Evolutionary conservation across 331 rosid genomes (phyloP), one percentile per base, ranked within the genome.

Genomic region (Ulmus americana): DNA sequence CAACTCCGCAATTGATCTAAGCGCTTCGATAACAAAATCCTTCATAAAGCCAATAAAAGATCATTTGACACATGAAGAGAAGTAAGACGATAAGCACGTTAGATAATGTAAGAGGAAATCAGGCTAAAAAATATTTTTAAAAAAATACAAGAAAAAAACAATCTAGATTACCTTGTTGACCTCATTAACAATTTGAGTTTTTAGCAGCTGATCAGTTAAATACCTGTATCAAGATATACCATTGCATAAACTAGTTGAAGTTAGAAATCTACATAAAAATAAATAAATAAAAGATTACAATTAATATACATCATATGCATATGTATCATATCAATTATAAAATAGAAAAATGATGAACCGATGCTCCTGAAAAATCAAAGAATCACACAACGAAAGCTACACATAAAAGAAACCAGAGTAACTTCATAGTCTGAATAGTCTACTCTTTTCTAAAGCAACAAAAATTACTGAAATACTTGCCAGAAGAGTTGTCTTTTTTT

Each of bases 1-100:
- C 80, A 90, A 77, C 84, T 90, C 97, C 6, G 95, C 86, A 61
- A 90, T 85, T 38, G 95, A 90, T 79, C 97, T 79, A 73, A 90
- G 64, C 8, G 95, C 95, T 81, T 90, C 97, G 64, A 87, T 73
- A 41, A 90, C 91, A 66, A 85, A 87, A 70, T 81, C 94, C 97
- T 90, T 78, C 77, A 76, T 39, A 47, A 45, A 18, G 55, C 74
- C 62, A 75, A 67, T 15, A 65, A 41, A 22, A 75, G 58, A 65
- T 46, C 44, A 65, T 53, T 47, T 9, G 50, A 69, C 49, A 61
- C 22, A 73, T 39, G 35, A 39, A 63, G 28, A 57, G 55, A 68
- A 70, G 47, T 47, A 65, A 58, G 61, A 55, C 18, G 45, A 65
- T 6, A 60, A 58, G 35, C 14, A 28, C 38, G 39, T 53, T 56